These are phyloP conservation scores for Yamadazyma atmosphaerica DNA, from an alignment of 1,139 yeast species.

Conservation along the genomic window DNA sequence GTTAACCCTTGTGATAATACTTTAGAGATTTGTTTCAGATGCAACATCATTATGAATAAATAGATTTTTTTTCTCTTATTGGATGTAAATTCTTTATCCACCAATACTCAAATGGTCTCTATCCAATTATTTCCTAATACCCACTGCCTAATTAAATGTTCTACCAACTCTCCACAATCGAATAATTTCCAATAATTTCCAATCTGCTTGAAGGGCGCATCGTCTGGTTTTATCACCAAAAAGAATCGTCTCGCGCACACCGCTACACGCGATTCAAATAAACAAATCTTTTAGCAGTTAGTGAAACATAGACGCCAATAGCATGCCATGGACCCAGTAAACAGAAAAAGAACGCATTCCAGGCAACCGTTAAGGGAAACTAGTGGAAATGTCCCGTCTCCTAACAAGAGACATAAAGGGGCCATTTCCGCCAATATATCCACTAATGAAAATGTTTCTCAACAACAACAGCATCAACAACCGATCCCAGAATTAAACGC, in stretches of 20 bases:
- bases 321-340: slow-evolving; percentile 12
- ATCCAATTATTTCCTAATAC: too few relatives aligned
- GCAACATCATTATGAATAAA: slow-evolving; percentile 36
- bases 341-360: slow-evolving; percentile 15
- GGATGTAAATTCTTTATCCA: too few relatives aligned
- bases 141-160: too few relatives aligned
- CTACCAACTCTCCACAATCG: too few relatives aligned
- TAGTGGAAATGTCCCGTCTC: slow-evolving; percentile 43
- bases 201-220: too few relatives aligned
- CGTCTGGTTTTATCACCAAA: too few relatives aligned
- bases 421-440: too few relatives aligned
- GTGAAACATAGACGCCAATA: slow-evolving; percentile 2
- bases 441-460: too few relatives aligned
- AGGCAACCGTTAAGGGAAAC: slow-evolving; percentile 47
- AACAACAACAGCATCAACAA: neutral
- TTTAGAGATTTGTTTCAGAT: slow-evolving; percentile 44
- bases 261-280: slow-evolving; percentile 2
- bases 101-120: too few relatives aligned
- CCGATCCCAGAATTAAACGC: neutral
- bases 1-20: slow-evolving; percentile 42
- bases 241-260: too few relatives aligned
- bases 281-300: neutral
- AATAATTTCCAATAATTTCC: too few relatives aligned
- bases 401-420: slow-evolving; percentile 32
- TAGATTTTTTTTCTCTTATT: neutral